Evolutionary conservation across 768 basidiomycete genomes (phyloP), one percentile per base, ranked within the genome.

Genomic region (Kwoniella dejecticola): DNA sequence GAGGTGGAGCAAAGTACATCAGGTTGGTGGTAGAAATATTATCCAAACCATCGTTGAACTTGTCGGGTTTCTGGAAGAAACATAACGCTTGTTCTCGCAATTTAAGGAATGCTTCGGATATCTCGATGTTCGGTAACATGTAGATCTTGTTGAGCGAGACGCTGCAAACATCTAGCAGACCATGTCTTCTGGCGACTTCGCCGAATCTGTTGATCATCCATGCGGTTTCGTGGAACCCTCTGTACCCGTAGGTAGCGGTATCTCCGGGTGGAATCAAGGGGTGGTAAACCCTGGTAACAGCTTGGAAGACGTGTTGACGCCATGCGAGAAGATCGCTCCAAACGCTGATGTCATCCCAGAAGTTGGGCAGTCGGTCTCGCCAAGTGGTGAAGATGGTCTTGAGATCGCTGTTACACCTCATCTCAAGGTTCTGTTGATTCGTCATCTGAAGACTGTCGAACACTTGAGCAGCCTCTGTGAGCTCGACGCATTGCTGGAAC

Each of bases 151-250:
- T 93, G 72, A 99, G 83, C 1, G 90, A 89, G 4, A 85, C 90
- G 80, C 91, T 91, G 82, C 96, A 98, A 40, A 96, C 96, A 48
- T 99, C 96, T 45, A 94, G 83, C 6, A 99, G 84, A 63, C 94
- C 90, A 74, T 99, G 96, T 80, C 98, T 95, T 60, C 96, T 85
- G 21, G 96, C 96, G 56, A 97, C 93, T 80, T 99, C 95, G 8
- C 96, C 96, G 74, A 99, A 98, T 15, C 96, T 88, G 77, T 99
- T 99, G 82, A 98, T 97, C 75, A 96, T 98, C 96, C 96, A 99
- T 6, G 96, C 96, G 0, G 93, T 98, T 81, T 99, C 96, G 75
- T 99, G 96, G 78, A 91, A 97, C 7, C 96, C 96, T 52, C 96
- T 86, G 76, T 91, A 98, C 6, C 93, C 95, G 72, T 87, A 89